Evolutionary conservation across 371 early-diverging fungal genomes (phyloP).

Genomic region (Dipsacomyces acuminosporus): DNA sequence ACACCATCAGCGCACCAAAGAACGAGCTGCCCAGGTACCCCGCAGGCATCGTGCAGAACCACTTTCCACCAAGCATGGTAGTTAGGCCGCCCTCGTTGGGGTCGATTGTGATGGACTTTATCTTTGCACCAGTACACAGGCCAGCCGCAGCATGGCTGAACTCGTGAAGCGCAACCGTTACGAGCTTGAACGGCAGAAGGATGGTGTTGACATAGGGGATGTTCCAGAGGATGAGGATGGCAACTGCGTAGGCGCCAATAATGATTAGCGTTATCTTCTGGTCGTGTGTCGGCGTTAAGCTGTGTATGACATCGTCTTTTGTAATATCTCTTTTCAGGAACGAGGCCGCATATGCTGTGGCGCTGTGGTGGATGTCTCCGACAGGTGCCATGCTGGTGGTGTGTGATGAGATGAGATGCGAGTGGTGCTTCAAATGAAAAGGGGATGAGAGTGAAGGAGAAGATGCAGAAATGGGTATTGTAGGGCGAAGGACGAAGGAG

Average conservation of each 20-base stretch:
- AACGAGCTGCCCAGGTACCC: slow-evolving; percentile 72
- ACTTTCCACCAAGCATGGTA: slow-evolving; percentile 70
- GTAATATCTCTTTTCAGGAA: slow-evolving; percentile 16
- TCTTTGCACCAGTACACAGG: slow-evolving; percentile 78
- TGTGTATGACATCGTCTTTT: slow-evolving; percentile 25
- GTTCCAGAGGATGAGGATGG: slow-evolving; percentile 79
- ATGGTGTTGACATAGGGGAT: slow-evolving; percentile 74
- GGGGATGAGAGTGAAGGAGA: no score
- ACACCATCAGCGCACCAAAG: slow-evolving; percentile 84
- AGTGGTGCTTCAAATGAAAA: no score
- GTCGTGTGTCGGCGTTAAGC: slow-evolving; percentile 60
- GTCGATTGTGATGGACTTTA: slow-evolving; percentile 86
- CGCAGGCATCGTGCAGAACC: slow-evolving; percentile 71
- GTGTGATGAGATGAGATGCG: not conserved
- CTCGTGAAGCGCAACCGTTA: slow-evolving; percentile 81
- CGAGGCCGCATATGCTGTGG: slow-evolving; percentile 1
- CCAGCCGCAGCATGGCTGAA: slow-evolving; percentile 79
- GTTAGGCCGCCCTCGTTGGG: slow-evolving; percentile 93
- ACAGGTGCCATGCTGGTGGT: not conserved
- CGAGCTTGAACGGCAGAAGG: slow-evolving; percentile 87
- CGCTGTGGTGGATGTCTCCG: not conserved
- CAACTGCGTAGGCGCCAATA: slow-evolving; percentile 66
- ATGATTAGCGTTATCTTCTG: slow-evolving; percentile 63
- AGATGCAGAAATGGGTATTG: no score
- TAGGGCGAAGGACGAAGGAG: no score